Evolutionary conservation across 495 filamentous ascomycete genomes (phyloP), one percentile per base, ranked within the genome.

Genomic region (Neurospora sp.): DNA sequence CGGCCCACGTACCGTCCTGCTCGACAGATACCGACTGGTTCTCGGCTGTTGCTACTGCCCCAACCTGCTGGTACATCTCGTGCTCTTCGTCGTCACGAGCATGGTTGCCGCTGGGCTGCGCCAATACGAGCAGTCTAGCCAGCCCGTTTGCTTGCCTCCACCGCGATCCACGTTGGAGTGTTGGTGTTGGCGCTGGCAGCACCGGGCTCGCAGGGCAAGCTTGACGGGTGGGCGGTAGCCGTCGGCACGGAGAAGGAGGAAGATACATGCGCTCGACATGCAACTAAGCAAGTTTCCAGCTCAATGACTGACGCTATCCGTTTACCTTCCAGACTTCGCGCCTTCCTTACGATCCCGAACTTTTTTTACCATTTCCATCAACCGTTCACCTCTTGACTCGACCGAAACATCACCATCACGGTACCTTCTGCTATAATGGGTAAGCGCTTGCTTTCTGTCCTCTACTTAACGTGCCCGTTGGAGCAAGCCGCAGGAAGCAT

Each of bases 401-500:
- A 65, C 22, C 27, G 53, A 65, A 65, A 65, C 31, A 65, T 65
- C 27, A 48, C 69, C 71, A 38, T 65, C 65, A 42, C 73, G 69
- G 41, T 69, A 44, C 37, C 68, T 65, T 65, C 71, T 75, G 69
- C 83, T 82, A 72, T 79, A 80, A 86, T 85, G 83, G 84, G 84
- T 85, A 86, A 85, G 83, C 80, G 76, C 79, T 78, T 79, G 77
- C 79, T 76, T 74, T 77, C 73, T 76, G 59, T 78, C 80, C 68
- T 70, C 70, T 74, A 72, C 71, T 77, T 39, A 77, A 77, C 59
- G 70, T 76, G 73, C 72, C 76, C 72, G 73, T 74, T 77, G 79
- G 70, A 73, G 48, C 71, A 74, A 77, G 72, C 71, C 71, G 76
- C 76, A 76, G 77, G 78, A 76, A 72, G 73, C 73, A 77, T 77